Base-by-base conservation (phyloP, 2,329 filamentous ascomycete genomes). In the Coniochaeta ligniaria region DNA sequence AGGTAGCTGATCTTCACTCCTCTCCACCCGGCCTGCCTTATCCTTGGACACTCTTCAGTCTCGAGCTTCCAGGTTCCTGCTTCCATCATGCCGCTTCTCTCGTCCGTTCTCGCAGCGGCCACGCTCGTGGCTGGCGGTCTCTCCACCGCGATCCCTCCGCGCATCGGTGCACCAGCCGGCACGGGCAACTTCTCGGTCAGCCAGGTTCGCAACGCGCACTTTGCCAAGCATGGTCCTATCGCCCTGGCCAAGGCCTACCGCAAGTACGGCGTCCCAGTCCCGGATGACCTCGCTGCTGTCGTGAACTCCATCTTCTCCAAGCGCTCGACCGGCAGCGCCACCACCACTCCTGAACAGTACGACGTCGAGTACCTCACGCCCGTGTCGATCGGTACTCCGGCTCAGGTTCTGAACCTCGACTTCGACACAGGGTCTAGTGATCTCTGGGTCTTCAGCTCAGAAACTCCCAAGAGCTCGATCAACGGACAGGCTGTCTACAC, bases 381-480 rank as follows among this genome's bases (percentile, higher is more conserved):
- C 6, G 73, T 78, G 14, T 67, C 73, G 43, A 74, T 79, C n/a
- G 77, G 77, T 16, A 76, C 68, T 14, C 71, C 71, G 22, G 52
- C 63, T 2, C 69, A 72, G 60, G 59, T 61, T 3, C 66, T 73
- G 20, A 65, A 67, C 52, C 64, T 73, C 20, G 68, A 72, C 61
- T 63, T 73, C 56, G 71, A 73, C 65, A 72, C 70, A 2, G 71
- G 71, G 20, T 72, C 70, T 14, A 68, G 67, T 14, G 71, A 73
- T 60, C 69, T 80, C 26, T 79, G 78, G 78, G 78, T 81, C 1
- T 80, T 80, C 65, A 78, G 75, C 60, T 69, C 69, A 35, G 67
- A 74, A 61, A 73, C 71, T 1, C 66, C 71, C 16, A 41, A 58
- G 28, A 65, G 60, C 20, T 68, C 75, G 31, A 67, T 75, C 12